phyloP scores from a whole-genome alignment of 2,329 filamentous ascomycete genomes.

The Boeremia exigua region DNA sequence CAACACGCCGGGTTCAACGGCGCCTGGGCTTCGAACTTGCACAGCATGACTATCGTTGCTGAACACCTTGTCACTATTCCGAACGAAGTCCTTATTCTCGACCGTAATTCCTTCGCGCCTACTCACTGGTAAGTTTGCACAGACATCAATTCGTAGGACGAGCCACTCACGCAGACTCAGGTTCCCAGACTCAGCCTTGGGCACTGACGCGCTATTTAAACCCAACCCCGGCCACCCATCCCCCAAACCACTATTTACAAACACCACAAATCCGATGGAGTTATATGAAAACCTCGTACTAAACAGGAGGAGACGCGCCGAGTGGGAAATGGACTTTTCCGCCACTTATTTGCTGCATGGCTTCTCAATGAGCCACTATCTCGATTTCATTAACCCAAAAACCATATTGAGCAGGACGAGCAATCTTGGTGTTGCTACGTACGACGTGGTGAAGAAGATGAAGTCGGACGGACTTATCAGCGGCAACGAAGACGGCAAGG shows the following conservation, averaged over 20 bases:
- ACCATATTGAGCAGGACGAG: conserved; percentile 21
- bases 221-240: conserved; percentile 9
- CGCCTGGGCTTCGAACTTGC: conserved; percentile 21
- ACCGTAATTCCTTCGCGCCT: conserved; percentile 23
- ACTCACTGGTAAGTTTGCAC: conserved; percentile 16
- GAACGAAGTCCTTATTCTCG: conserved; percentile 25
- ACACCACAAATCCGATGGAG: conserved; percentile 15
- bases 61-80: conserved; percentile 19
- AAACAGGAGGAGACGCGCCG: conserved; percentile 11
- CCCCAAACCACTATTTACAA: conserved; percentile 1
- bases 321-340: conserved; percentile 28
- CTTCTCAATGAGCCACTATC: conserved; percentile 9
- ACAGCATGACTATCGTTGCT: conserved; percentile 19
- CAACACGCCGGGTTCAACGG: conserved; percentile 26
- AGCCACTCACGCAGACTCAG: background rate
- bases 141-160: background rate
- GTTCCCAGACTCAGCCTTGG: conserved; percentile 1
- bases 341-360: conserved; percentile 28
- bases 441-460: conserved; percentile 23
- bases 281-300: conserved; percentile 17
- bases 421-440: conserved; percentile 28
- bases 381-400: conserved; percentile 19
- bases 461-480: conserved; percentile 18
- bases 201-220: conserved; percentile 16
- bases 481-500: conserved; percentile 4